phyloP scores from a whole-genome alignment of 768 basidiomycete species.

The Russula griseocarnosa region DNA sequence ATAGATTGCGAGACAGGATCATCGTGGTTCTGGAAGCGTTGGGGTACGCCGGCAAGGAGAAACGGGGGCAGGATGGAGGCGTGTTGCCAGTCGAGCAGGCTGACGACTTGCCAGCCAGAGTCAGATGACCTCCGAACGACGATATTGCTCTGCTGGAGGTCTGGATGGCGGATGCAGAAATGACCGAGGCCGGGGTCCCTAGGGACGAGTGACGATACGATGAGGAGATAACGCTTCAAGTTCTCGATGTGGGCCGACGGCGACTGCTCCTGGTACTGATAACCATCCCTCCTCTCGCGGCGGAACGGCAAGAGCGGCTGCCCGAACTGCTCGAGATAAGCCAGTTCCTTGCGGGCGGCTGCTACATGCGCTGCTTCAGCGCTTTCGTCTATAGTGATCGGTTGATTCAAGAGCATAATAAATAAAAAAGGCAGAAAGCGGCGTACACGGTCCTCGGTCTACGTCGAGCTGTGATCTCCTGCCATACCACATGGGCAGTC shows the following conservation, averaged over 20 bases:
- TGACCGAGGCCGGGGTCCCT: conserved; percentile 37
- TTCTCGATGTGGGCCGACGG: conserved; percentile 47
- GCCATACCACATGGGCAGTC: conserved; percentile 46
- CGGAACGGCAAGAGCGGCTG: conserved; percentile 45
- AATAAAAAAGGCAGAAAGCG: conserved; percentile 35
- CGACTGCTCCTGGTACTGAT: conserved; percentile 44
- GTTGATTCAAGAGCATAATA: conserved; percentile 34
- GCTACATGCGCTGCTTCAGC: conserved; percentile 42
- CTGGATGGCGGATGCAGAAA: conserved; percentile 50
- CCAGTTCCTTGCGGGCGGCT: conserved; percentile 46
- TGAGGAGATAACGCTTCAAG: conserved; percentile 45
- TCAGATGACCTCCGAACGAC: conserved; percentile 45
- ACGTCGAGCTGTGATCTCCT: conserved; percentile 48
- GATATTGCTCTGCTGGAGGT: conserved; percentile 45
- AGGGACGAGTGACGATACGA: conserved; percentile 46
- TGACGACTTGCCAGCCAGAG: conserved; percentile 39
- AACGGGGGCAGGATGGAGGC: conserved; percentile 49
- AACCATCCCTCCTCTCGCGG: conserved; percentile 42
- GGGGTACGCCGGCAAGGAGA: conserved; percentile 47
- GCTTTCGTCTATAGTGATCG: conserved; percentile 41
- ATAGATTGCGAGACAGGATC: conserved; percentile 41
- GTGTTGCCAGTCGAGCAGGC: conserved; percentile 56
- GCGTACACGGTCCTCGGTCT: conserved; percentile 50
- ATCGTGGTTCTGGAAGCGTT: conserved; percentile 45
- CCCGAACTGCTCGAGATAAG: conserved; percentile 48